phyloP scores from a whole-genome alignment of 768 basidiomycete genomes.

The Hydnomerulius pinastri region DNA sequence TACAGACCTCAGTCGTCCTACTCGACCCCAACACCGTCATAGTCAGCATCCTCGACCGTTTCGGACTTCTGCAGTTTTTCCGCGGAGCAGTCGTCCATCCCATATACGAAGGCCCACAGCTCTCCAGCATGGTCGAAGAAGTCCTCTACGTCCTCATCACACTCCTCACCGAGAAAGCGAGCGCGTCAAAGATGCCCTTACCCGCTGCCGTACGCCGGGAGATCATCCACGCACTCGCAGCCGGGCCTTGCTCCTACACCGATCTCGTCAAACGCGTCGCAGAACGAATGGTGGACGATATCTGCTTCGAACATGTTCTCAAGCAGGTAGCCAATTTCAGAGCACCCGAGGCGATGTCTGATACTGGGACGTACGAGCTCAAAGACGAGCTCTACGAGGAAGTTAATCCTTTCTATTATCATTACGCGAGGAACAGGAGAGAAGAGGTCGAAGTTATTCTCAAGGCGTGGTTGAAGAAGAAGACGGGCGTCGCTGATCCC shows the following conservation, averaged over 20 bases:
- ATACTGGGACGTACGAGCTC: constrained; percentile 87
- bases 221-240: constrained; percentile 86
- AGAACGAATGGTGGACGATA: constrained; percentile 84
- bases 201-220: constrained; percentile 72
- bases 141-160: constrained; percentile 85
- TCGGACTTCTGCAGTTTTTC: constrained; percentile 81
- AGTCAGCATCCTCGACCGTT: constrained; percentile 87
- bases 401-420: constrained; percentile 94
- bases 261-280: constrained; percentile 91
- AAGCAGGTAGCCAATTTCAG: constrained; percentile 79
- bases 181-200: constrained; percentile 67
- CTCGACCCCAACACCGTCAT: constrained; percentile 79
- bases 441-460: constrained; percentile 87
- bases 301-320: constrained; percentile 79
- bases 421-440: constrained; percentile 91
- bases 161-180: constrained; percentile 80
- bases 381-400: constrained; percentile 81
- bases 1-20: constrained; percentile 82
- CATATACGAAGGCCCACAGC: constrained; percentile 67
- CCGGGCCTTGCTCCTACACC: constrained; percentile 86
- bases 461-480: constrained; percentile 65
- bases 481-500: constrained; percentile 58
- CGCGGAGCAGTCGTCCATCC: constrained; percentile 56
- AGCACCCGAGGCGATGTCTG: constrained; percentile 73
- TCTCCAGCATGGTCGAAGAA: constrained; percentile 89